Percentiles rank a stretch among this genome's conserved stretches.
These are phyloP conservation scores for Xylariales sp. DNA, from an alignment of 2,329 filamentous ascomycete species.

Conservation along the genomic window DNA sequence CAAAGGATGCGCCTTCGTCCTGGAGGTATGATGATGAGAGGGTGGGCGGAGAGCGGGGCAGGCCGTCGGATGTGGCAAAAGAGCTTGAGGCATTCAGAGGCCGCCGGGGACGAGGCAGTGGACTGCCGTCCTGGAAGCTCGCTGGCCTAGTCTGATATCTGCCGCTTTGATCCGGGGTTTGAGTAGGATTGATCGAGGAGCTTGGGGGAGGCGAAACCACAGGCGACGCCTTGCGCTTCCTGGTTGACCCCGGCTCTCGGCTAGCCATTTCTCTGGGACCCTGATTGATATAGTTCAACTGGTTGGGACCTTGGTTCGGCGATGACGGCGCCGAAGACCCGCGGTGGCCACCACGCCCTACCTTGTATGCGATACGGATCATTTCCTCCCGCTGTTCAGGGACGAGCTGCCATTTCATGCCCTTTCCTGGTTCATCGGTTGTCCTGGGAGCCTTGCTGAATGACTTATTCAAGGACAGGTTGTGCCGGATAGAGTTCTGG, in stretches of 20 bases:
- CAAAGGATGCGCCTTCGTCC: slow-evolving; percentile 57
- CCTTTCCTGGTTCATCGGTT: slow-evolving; percentile 94
- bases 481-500: slow-evolving; percentile 94
- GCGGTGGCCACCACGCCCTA: slow-evolving; percentile 59
- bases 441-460: slow-evolving; percentile 91
- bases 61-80: slow-evolving; percentile 42
- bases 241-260: slow-evolving; percentile 45
- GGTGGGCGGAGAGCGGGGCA: slow-evolving; percentile 52
- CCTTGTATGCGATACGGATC: slow-evolving; percentile 64
- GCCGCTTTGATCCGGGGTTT: slow-evolving; percentile 53
- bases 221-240: slow-evolving; percentile 51
- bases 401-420: slow-evolving; percentile 98
- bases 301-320: slow-evolving; percentile 46
- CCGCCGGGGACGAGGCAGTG: slow-evolving; percentile 54
- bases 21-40: slow-evolving; percentile 59
- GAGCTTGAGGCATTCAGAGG: slow-evolving; percentile 35
- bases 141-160: slow-evolving; percentile 32
- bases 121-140: slow-evolving; percentile 54
- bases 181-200: slow-evolving; percentile 43
- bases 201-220: slow-evolving; percentile 51
- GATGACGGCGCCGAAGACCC: slow-evolving; percentile 71
- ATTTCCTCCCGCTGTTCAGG: slow-evolving; percentile 83
- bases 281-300: slow-evolving; percentile 57
- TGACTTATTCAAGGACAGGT: slow-evolving; percentile 88
- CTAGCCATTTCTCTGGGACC: slow-evolving; percentile 52